Evolutionary conservation across 1,284 basidiomycete genomes (phyloP), one percentile per base, ranked within the genome.

Genomic region (Rhodotorula sp.): DNA sequence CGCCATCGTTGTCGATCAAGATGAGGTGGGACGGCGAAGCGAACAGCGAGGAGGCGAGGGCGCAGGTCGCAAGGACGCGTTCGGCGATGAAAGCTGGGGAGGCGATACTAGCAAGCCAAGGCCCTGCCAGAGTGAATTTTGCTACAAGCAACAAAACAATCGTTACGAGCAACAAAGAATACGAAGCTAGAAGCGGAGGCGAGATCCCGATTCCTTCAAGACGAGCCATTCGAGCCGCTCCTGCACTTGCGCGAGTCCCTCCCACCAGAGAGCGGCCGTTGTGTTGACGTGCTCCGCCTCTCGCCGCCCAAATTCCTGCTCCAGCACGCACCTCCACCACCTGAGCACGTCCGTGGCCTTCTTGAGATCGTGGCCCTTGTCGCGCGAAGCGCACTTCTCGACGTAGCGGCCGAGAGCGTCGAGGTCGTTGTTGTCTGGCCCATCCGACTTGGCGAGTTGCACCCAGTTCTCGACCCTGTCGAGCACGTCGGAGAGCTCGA

Each of bases 391-490:
- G 69, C 85, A 87, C 73, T 86, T 85, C 59, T 87, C 81, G 55
- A 94, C 79, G 76, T 87, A 94, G 64, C 84, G 86, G 20, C 83
- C 82, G 65, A 94, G 88, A 73, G 86, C 87, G 31, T 86, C 85
- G 4, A 91, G 83, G 75, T 94, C 92, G 76, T 83, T 84, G 69
- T 82, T 80, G 65, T 87, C 86, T 48, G 91, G 91, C 22, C 83
- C 83, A 65, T 59, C 50, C 0, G 72, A 67, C 24, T 84, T 83
- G 55, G 85, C 81, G 58, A 82, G 80, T 54, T 84, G 82, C 6
- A 94, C 85, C 92, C 92, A 94, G 48, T 81, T 77, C 70, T 87
- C 86, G 50, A 94, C 83, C 30, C 89, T 83, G 7, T 80, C 79
- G 76, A 90, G 86, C 40, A 94, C 84, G 70, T 91, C 89, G 50